Percentiles rank a stretch among this genome's conserved stretches.
These are phyloP conservation scores for Nematocida sp. DNA, from an alignment of 371 early-diverging fungal species.

Conservation along the genomic window DNA sequence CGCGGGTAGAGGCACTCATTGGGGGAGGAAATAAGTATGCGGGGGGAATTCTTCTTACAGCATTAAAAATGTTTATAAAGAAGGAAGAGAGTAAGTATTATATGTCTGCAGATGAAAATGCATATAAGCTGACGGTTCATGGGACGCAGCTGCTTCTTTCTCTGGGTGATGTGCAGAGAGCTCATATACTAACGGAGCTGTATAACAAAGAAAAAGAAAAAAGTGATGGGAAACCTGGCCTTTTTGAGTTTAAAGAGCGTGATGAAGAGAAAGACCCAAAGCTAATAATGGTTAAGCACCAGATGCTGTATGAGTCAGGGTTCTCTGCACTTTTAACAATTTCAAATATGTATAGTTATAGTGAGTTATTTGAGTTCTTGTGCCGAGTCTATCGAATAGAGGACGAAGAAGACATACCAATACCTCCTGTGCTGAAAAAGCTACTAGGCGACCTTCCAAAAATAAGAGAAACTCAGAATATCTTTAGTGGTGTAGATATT, in stretches of 20 bases:
- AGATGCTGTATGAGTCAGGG: conserved; percentile 49
- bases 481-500: conserved; percentile 28
- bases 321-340: conserved; percentile 14
- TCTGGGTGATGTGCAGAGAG: conserved; percentile 41
- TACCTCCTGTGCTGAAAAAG: conserved; percentile 5
- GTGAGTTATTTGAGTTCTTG: conserved; percentile 17
- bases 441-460: conserved; percentile 6
- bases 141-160: conserved; percentile 43
- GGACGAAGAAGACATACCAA: conserved; percentile 8
- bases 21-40: conserved; percentile 34
- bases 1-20: conserved; percentile 11
- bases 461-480: conserved; percentile 31
- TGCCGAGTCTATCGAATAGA: conserved; percentile 28
- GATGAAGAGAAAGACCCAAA: conserved; percentile 14
- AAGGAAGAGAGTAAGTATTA: not conserved
- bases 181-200: conserved; percentile 26
- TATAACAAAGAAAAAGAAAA: conserved; percentile 12
- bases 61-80: conserved; percentile 28
- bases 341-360: not conserved
- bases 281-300: conserved; percentile 27
- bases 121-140: conserved; percentile 25
- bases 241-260: not conserved
- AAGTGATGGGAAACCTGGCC: not conserved
- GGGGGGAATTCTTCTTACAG: conserved; percentile 39
- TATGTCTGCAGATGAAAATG: conserved; percentile 41